Evolutionary conservation across 805 yeast genomes (phyloP), one percentile per base, ranked within the genome.

Genomic region (Torulaspora microellipsoides): DNA sequence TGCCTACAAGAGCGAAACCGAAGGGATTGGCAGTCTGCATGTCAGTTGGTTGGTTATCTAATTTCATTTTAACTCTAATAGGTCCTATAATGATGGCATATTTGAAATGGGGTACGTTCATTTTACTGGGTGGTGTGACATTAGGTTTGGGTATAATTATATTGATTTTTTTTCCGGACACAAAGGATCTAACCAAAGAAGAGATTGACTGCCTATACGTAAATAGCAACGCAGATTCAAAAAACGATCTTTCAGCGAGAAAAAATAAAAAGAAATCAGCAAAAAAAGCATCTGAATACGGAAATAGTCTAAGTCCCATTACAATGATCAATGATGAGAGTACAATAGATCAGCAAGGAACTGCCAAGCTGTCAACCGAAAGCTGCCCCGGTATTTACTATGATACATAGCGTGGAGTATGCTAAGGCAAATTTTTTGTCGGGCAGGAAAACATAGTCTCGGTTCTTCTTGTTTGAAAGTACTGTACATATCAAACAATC

Each of bases 21-120:
- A 75, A 72, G 49, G 79, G 78, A 0, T 58, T 71, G 20, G 64
- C 78, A 0, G 48, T 75, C 4, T 69, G 76, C 36, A 70, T 73
- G 71, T 58, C 72, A 20, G 56, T 66, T 11, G 72, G 76, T 2
- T 76, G 79, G 80, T 47, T 62, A 1, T 45, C 69, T 7, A 69
- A 65, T 47, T 68, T 68, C 15, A 27, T 54, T 0, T 54, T 72
- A 40, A 68, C 72, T 0, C 60, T 75, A 39, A 35, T 67, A 2
- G 60, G 73, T 0, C 80, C 81, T 0, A 27, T 66, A 1, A 46
- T 66, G 34, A 55, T 76, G 29, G 57, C 62, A 28, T 30, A 48
- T 9, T 45, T 71, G 14, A 65, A 66, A 34, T 68, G 69, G 64
- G 72, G 68, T 35, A 59, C 72, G 1, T 75, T 75, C 48, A 42